Evolutionary conservation across 371 early-diverging fungal genomes (phyloP), one percentile per base, ranked within the genome.

Genomic region (Mucor circinelloides): DNA sequence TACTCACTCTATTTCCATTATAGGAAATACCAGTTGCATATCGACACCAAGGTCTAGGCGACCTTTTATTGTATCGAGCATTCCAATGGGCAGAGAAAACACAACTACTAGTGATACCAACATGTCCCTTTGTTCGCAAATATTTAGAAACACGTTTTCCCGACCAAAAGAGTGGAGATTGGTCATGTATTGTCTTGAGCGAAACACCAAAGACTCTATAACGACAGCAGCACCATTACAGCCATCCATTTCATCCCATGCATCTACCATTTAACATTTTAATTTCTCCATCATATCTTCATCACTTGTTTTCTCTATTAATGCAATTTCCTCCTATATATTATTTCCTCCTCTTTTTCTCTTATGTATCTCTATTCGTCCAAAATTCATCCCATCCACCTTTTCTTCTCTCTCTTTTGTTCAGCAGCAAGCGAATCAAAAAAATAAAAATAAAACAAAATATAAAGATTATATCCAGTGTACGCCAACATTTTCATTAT

Each of bases 1-100:
- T 52, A 25, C 52, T 52, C 23, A 52, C 52, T 25, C 15, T 27
- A 21, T 52, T 52, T 12, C 52, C 23, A 13, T 25, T 30, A 40
- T 67, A 74, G 74, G 74, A 74, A 74, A 70, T 74, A 57, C 74
- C 74, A 31, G 23, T 59, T 23, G 60, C 59, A 50, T 74, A 74
- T 58, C 34, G 70, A 36, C 59, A 74, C n/a, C 66, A 61, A 60
- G 74, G 74, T 4, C 31, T 74, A 58, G 74, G 74, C 48, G 74
- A 74, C n/a, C 58, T 66, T 21, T 61, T 74, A 70, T 60, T 70
- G 52, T 56, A 48, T 15, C 40, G 58, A 46, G 74, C 74, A 56
- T 74, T 74, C 59, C 70, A 64, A 69, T 74, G 74, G 74, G 67
- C 64, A 38, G 56, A 74, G 36, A 61, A 57, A 25, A 46, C 66